phyloP scores from a whole-genome alignment of 768 basidiomycete species.

The Galerina marginata region DNA sequence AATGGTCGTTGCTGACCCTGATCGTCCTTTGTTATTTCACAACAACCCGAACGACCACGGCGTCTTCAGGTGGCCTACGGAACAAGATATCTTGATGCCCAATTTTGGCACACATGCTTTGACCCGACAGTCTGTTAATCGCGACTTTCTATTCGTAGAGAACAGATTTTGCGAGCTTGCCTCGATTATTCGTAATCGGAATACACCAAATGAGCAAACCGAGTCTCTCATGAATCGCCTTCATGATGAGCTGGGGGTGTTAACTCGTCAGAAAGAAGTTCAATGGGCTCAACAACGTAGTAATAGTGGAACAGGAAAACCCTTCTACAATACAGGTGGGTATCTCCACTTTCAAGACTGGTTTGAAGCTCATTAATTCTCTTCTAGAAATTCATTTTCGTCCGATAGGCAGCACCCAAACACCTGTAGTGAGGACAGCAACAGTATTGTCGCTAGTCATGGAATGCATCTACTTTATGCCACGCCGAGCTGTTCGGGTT shows the following conservation, averaged over 20 bases:
- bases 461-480: conserved; percentile 24
- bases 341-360: not conserved
- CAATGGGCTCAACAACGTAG: conserved; percentile 21
- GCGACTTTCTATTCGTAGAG: not conserved
- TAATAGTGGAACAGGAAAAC: not conserved
- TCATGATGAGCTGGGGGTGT: not conserved
- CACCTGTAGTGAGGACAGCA: not conserved
- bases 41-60: not conserved
- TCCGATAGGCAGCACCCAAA: not conserved
- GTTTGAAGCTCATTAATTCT: not conserved
- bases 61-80: not conserved
- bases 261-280: not conserved
- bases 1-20: not conserved
- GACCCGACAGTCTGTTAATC: not conserved
- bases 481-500: conserved; percentile 20
- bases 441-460: not conserved
- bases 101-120: not conserved
- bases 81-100: not conserved
- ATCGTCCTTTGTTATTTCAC: not conserved
- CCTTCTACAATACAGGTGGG: conserved; percentile 21
- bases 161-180: not conserved
- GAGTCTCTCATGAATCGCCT: not conserved
- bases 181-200: not conserved
- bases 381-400: not conserved
- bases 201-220: not conserved